Base-by-base conservation (phyloP, 257 asterid genomes). In the Solanum neorickii region DNA sequence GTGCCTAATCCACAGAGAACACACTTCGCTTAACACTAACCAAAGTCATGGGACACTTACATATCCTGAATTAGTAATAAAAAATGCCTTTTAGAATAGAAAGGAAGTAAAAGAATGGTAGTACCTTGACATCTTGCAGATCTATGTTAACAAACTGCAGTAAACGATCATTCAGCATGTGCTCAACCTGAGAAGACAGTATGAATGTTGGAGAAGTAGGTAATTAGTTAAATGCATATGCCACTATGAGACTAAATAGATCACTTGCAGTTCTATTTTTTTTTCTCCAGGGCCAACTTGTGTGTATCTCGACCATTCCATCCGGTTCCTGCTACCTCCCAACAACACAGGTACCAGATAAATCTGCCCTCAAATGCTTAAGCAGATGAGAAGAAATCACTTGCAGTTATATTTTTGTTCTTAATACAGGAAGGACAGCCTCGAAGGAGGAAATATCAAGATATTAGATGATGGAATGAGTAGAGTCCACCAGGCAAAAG, bases 91-190 rank as follows among this genome's bases (percentile, higher is more conserved):
- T 7, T 23, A 42, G 85, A 41, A 39, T 31, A 82, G 83, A 87
- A 41, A 59, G 69, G 75, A 80, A 72, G 73, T 20, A 16, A 41
- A 87, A 82, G 83, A 83, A 88, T 27, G 85, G 85, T 94, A 86
- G 84, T 95, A 97, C 99, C 99, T 97, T 97, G 90, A 97, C 99
- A 83, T 95, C 98, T 76, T 91, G 98, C 92, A 96, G 91, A 93
- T 97, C 99, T 87, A 93, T 89, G 91, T 97, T 96, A 88, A 96
- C 99, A 91, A 95, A 94, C 89, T 97, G 99, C 91, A 94, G 93
- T 91, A 96, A 91, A 85, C 98, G 92, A 83, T 96, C 99, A 89
- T 97, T 96, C 89, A 97, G 94, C 91, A 95, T 90, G 92, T 95
- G 95, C 92, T 97, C 99, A 90, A 96, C 99, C 99, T 97, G 94